Percentiles rank a stretch among this genome's conserved stretches.
Conservation (phyloP, 208 protist genomes). For the Kentomonas sorsogonicus region DNA sequence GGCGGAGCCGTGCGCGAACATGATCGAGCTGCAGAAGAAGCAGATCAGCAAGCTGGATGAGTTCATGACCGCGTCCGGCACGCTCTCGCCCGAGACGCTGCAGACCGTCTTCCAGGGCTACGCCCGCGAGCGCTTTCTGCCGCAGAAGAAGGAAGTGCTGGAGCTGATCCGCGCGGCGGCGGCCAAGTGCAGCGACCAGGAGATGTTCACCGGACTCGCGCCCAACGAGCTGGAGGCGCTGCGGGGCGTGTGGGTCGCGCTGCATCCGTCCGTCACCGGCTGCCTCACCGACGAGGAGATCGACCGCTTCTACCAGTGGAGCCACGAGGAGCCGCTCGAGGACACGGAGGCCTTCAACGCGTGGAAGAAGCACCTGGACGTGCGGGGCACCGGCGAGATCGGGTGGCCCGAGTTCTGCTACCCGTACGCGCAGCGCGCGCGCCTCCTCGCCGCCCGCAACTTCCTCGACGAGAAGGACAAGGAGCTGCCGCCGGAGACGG, state of each 20-base stretch:
- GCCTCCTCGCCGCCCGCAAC: constrained; percentile 20
- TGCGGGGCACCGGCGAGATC: constrained; percentile 19
- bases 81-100: constrained; percentile 39
- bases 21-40: constrained; percentile 20
- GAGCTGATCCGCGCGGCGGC: constrained; percentile 17
- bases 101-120: constrained; percentile 24
- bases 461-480: constrained; percentile 12
- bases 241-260: constrained; percentile 38
- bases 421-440: constrained; percentile 37
- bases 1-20: constrained; percentile 4
- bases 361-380: constrained; percentile 37
- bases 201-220: constrained; percentile 23
- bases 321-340: constrained; percentile 22
- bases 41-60: constrained; percentile 24
- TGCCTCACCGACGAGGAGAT: constrained; percentile 36
- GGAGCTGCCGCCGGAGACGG: constrained; percentile 29
- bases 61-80: constrained; percentile 28
- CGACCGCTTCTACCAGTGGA: constrained; percentile 41
- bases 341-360: constrained; percentile 13
- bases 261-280: constrained; percentile 35
- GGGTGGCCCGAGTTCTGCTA: constrained; percentile 70
- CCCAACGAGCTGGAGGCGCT: constrained; percentile 37
- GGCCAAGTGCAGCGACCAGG: constrained; percentile 10
- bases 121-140: constrained; percentile 16
- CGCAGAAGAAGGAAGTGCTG: constrained; percentile 19